Conservation (phyloP, 345 rosid genomes). For the Eucalyptus sp. region DNA sequence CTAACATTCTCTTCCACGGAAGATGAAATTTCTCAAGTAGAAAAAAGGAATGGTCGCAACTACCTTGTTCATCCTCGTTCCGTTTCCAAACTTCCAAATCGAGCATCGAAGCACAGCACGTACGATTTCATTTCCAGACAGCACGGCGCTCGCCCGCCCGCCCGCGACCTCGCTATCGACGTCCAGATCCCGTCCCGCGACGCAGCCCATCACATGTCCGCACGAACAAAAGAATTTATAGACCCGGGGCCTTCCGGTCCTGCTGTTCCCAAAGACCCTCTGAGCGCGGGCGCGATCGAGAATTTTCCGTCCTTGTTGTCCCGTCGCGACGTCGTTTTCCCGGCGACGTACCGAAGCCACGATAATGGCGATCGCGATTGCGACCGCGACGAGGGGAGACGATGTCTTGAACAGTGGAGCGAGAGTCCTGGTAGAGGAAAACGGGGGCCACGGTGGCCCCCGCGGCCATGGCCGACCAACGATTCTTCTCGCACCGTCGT, state of each 20-base stretch:
- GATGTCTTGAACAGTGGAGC: not conserved
- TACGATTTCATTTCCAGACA: not conserved
- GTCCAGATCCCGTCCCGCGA: no score
- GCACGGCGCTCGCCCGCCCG: no score
- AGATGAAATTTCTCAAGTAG: not conserved
- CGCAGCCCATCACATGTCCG: rapidly evolving
- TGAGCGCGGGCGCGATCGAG: not conserved
- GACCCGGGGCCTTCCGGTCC: not conserved
- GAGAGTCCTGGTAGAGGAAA: not conserved
- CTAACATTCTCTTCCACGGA: not conserved
- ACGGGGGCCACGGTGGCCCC: not conserved
- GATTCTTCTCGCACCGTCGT: not conserved
- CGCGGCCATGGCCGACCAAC: not conserved
- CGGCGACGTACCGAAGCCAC: rapidly evolving
- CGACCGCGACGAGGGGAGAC: not conserved
- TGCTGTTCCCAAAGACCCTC: not conserved
- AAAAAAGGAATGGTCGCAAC: not conserved
- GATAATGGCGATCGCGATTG: not conserved
- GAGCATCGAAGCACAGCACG: not conserved
- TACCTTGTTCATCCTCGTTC: not conserved
- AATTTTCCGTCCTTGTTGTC: not conserved
- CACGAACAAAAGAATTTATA: rapidly evolving
- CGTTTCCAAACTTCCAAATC: not conserved
- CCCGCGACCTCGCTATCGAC: not conserved
- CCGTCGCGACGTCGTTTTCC: not conserved